Evolutionary conservation across 1,139 yeast species (phyloP).

Genomic region (Saccharomyces uvarum): DNA sequence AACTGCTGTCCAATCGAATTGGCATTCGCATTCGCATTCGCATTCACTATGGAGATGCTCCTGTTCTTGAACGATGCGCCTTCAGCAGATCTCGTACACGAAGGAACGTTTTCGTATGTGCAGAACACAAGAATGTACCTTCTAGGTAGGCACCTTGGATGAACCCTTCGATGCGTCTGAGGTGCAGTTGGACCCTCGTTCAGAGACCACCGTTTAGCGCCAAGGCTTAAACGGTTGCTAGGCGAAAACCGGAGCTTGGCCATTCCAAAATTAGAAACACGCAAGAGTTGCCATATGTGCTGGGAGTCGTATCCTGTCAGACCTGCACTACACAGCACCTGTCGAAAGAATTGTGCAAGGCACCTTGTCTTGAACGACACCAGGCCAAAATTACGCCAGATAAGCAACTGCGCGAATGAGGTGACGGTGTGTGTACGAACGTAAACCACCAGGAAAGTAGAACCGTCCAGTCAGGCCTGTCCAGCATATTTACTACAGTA

Average conservation of each 20-base stretch:
- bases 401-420: no score
- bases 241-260: not conserved
- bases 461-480: not conserved
- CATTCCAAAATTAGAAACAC: not conserved
- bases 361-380: not conserved
- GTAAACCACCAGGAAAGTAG: not conserved
- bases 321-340: not conserved
- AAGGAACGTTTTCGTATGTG: no score
- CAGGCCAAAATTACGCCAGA: no score
- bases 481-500: no score
- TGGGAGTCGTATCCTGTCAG: not conserved
- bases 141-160: not conserved
- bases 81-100: no score
- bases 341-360: not conserved
- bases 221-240: not conserved
- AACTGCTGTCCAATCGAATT: no score
- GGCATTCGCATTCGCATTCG: no score
- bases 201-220: not conserved
- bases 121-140: not conserved
- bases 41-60: no score
- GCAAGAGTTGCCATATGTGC: no score
- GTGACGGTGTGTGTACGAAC: no score
- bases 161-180: not conserved
- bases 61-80: no score
- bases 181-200: not conserved